phyloP scores from a whole-genome alignment of 441 rosid species.

The Pelargonium citronellum region DNA sequence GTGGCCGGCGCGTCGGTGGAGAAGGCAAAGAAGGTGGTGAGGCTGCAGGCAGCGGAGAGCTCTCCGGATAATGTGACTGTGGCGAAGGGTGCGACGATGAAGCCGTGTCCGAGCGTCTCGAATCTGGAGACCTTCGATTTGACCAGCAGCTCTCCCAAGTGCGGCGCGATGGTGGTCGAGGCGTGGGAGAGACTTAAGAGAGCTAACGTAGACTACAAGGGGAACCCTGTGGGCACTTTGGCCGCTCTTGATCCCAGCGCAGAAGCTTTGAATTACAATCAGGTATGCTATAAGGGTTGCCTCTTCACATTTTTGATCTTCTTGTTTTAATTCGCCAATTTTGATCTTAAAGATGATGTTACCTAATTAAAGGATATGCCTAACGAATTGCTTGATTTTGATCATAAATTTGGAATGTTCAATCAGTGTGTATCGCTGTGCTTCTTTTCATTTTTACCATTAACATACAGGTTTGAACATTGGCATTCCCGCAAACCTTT shows the following conservation, averaged over 20 bases:
- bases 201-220: constrained; percentile 34
- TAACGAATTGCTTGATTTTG: neutral
- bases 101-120: constrained; percentile 28
- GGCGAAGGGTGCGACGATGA: constrained; percentile 19
- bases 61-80: constrained; percentile 13
- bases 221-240: constrained; percentile 40
- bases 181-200: constrained; percentile 40
- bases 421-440: neutral
- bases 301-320: neutral
- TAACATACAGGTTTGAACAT: neutral
- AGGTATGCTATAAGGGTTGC: constrained; percentile 19
- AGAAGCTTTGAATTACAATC: constrained; percentile 44
- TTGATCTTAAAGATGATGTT: constrained; percentile 1
- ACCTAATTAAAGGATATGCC: neutral
- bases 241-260: constrained; percentile 44
- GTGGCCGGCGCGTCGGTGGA: neutral
- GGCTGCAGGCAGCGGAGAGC: constrained; percentile 16
- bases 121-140: constrained; percentile 27
- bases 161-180: constrained; percentile 37
- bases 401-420: constrained; percentile 2
- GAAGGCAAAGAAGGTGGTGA: constrained; percentile 20
- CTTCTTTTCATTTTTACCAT: neutral
- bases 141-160: constrained; percentile 9
- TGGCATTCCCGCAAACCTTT: neutral
- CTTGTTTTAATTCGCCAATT: neutral